phyloP scores from a whole-genome alignment of 2,329 filamentous ascomycete genomes.

The Achaetomium macrosporum region DNA sequence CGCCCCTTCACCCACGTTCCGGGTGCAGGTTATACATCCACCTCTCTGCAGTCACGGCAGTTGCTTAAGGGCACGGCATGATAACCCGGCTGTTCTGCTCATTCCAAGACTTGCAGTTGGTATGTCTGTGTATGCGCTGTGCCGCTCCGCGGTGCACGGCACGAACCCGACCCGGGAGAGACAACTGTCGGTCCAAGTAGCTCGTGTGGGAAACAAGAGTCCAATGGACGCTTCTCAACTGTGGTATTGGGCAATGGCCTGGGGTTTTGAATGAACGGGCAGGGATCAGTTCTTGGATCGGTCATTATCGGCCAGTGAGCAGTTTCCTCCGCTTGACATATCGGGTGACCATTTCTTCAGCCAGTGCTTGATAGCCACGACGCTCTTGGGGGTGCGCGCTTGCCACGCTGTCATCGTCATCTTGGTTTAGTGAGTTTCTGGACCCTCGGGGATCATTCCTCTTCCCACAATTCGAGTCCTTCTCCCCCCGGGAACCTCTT shows the following conservation, averaged over 20 bases:
- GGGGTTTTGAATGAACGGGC: too few species aligned
- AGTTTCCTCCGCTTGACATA: background rate
- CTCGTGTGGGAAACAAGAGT: too few species aligned
- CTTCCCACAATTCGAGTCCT: too few species aligned
- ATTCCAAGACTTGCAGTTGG: slow-evolving; percentile 3
- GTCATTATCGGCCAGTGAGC: background rate
- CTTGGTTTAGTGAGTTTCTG: too few species aligned
- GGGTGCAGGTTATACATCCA: background rate
- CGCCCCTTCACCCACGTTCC: slow-evolving; percentile 16
- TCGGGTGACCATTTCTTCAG: slow-evolving; percentile 17
- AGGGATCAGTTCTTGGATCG: too few species aligned
- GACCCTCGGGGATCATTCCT: too few species aligned
- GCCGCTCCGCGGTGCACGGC: background rate
- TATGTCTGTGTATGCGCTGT: background rate
- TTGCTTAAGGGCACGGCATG: slow-evolving; percentile 15
- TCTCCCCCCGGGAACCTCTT: too few species aligned
- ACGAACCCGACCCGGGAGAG: too few species aligned
- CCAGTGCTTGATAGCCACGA: slow-evolving; percentile 24
- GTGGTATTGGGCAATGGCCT: too few species aligned
- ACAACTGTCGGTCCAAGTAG: too few species aligned
- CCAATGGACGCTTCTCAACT: too few species aligned
- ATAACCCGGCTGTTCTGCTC: slow-evolving; percentile 1
- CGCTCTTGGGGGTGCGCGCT: background rate
- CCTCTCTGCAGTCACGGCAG: slow-evolving; percentile 11
- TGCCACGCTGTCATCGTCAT: background rate